Conservation (phyloP, 257 asterid species). For the Jacaranda mimosifolia region DNA sequence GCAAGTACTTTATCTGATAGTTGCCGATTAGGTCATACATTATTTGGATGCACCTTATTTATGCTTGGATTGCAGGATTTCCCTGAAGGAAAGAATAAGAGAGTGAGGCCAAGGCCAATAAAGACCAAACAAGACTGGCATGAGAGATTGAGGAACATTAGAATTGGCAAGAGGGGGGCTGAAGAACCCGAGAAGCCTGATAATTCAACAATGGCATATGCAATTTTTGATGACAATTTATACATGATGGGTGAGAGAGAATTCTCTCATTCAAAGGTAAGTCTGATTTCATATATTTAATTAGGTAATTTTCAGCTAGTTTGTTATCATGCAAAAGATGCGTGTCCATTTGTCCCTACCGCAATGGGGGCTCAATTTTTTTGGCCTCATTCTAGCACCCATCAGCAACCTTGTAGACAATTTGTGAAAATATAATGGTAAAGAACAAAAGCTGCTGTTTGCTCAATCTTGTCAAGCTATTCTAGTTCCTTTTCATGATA, state of each 20-base stretch:
- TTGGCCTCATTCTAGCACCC: conserved; percentile 26
- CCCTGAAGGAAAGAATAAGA: conserved; percentile 56
- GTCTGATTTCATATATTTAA: conserved; percentile 29
- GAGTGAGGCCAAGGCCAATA: conserved; percentile 68
- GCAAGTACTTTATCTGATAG: conserved; percentile 26
- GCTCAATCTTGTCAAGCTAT: conserved; percentile 5
- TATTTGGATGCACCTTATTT: conserved; percentile 17
- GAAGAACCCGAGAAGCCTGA: conserved; percentile 68
- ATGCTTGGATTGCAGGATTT: conserved; percentile 54
- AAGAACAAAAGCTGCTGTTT: background rate
- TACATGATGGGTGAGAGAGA: conserved; percentile 74
- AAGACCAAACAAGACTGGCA: conserved; percentile 93
- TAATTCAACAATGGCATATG: conserved; percentile 81
- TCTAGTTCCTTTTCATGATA: background rate
- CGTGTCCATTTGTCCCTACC: conserved; percentile 21
- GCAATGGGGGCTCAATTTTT: background rate
- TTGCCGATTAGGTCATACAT: conserved; percentile 23
- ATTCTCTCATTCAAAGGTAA: conserved; percentile 62
- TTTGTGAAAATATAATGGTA: conserved; percentile 16
- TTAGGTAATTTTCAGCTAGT: conserved; percentile 20
- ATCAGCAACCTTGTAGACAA: background rate
- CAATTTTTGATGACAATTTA: conserved; percentile 84
- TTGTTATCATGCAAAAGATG: conserved; percentile 15
- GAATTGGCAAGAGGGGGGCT: conserved; percentile 74
- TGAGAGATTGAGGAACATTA: conserved; percentile 72